Base-by-base conservation (phyloP, 2,329 filamentous ascomycete species). In the Penicillium polonicum region DNA sequence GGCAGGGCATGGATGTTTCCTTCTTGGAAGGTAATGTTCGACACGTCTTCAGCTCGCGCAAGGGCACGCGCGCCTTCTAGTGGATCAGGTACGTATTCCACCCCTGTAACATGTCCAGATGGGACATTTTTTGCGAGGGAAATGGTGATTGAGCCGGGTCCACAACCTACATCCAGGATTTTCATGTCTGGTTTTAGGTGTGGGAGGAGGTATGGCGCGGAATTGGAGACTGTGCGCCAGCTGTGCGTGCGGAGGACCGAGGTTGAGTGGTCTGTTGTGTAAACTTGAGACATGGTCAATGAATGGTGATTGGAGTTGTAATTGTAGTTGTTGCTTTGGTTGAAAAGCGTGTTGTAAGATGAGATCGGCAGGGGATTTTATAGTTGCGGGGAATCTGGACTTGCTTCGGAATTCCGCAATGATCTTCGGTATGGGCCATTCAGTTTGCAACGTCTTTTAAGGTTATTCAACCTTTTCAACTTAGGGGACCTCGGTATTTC, bases 131-230 rank as follows among this genome's bases (percentile, higher is more conserved):
- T 60, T 4, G 78, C 77, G 4, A 80, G 60, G 41, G 76, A 76
- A 13, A 74, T 50, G 0, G 74, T 79, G 48, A 80, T 79, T n/a
- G 69, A 73, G 8, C 77, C 78, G 0, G 77, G 77, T 0, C 78
- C 78, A 61, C 77, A 79, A 29, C 78, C 78, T 6, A 80, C 70
- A 57, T 80, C 78, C n/a, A 79, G 72, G 55, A 80, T 70, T 23
- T 60, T 67, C 67, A 73, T 71, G 51, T 63, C 57, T 17, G 72
- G 69, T 19, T 68, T 66, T 23, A 79, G 67, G 48, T 74, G 65
- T 9, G 71, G 72, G 29, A 79, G 62, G 5, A 79, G 68, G 60
- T 76, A 79, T 59, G 78, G 61, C 17, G 72, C 71, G 15, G 72
- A 75, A 60, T 76, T 75, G 46, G 60, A 36, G 21, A 66, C 70